These are phyloP conservation scores for Saccharomycopsis amapae DNA, from an alignment of 805 yeast species.

Conservation along the genomic window DNA sequence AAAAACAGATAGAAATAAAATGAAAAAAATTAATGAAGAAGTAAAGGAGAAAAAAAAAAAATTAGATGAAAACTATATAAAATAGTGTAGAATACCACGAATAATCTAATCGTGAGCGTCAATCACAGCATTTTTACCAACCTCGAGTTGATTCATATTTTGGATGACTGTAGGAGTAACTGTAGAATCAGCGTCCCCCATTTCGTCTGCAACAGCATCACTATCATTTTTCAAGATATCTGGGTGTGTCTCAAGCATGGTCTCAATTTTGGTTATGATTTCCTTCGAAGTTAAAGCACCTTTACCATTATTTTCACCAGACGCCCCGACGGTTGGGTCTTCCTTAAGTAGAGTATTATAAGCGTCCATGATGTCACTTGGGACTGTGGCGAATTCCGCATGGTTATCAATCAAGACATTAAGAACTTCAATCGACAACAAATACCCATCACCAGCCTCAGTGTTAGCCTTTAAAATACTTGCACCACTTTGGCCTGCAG, in stretches of 20 bases:
- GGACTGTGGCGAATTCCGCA: slow-evolving; percentile 72
- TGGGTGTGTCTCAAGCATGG: slow-evolving; percentile 26
- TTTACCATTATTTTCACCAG: slow-evolving; percentile 12
- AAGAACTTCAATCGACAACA: slow-evolving; percentile 85
- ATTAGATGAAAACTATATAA: too few relatives aligned
- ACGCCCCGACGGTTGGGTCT: slow-evolving; percentile 12
- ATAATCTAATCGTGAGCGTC: background rate
- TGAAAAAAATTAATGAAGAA: too few relatives aligned
- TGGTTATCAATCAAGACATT: slow-evolving; percentile 75
- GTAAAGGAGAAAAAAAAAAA: background rate
- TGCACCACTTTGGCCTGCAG: slow-evolving; percentile 28
- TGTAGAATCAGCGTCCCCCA: background rate
- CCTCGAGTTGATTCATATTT: background rate
- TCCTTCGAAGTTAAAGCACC: slow-evolving; percentile 32
- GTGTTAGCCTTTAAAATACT: slow-evolving; percentile 12
- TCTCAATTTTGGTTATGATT: slow-evolving; percentile 30
- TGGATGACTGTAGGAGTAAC: background rate
- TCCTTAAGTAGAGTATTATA: slow-evolving; percentile 26
- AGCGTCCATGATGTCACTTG: slow-evolving; percentile 50
- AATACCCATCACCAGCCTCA: slow-evolving; percentile 60
- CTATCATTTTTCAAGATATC: slow-evolving; percentile 7
- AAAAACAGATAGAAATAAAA: background rate
- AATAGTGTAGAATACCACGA: too few relatives aligned
- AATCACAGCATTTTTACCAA: background rate
- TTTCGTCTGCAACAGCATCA: background rate